A percentile compares a stretch with the other conserved stretches of the same genome.
Conservation (phyloP, 202 grass and related monocot genomes). For the Musa balbisiana region DNA sequence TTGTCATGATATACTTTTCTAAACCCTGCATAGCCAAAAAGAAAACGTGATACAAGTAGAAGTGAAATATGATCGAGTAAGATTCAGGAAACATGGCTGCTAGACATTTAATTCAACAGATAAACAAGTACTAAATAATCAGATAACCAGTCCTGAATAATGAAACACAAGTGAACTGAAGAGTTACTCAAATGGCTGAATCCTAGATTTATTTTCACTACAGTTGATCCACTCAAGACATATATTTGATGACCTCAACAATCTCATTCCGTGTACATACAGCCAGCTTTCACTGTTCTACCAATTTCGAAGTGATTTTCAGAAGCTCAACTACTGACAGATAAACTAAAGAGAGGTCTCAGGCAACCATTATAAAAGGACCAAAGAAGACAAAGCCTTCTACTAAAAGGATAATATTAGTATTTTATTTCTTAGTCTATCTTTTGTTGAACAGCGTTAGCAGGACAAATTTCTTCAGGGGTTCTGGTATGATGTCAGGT, state of each 20-base stretch:
- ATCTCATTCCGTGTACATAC: background rate
- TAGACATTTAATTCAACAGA: too few species aligned
- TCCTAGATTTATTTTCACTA: background rate
- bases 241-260: background rate
- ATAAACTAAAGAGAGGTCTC: background rate
- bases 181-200: background rate
- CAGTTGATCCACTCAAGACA: background rate
- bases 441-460: too few species aligned
- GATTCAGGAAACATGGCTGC: too few species aligned
- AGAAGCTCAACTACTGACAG: background rate
- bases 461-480: too few species aligned
- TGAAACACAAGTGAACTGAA: background rate
- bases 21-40: constrained; percentile 39
- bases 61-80: too few species aligned
- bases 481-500: too few species aligned
- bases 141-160: background rate
- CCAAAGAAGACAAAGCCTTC: background rate
- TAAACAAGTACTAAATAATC: background rate
- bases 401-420: too few species aligned
- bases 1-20: constrained; percentile 91
- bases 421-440: too few species aligned
- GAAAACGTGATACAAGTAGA: too few species aligned
- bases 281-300: background rate
- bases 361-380: background rate
- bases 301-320: background rate